These are phyloP conservation scores for Serendipita indica DNA, from an alignment of 768 basidiomycete genomes.

Conservation along the genomic window DNA sequence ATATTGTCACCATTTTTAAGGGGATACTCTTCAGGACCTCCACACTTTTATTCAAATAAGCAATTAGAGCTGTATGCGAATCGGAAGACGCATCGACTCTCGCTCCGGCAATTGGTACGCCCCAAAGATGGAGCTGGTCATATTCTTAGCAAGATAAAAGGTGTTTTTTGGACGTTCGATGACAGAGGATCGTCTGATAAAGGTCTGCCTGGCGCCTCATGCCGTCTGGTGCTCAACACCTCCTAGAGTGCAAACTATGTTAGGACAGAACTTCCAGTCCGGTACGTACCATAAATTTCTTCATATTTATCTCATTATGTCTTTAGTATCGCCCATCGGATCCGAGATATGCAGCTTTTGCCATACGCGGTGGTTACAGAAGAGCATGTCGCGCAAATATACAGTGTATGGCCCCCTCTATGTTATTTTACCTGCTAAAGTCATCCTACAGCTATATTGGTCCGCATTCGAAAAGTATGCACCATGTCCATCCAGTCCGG, in stretches of 20 bases:
- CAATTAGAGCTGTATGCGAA: slow-evolving; percentile 70
- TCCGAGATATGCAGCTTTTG: slow-evolving; percentile 73
- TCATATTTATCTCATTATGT: not conserved
- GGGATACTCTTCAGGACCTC: not conserved
- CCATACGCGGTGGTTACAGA: slow-evolving; percentile 81
- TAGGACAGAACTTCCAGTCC: slow-evolving; percentile 72
- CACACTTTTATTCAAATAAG: slow-evolving; percentile 60
- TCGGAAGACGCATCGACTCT: slow-evolving; percentile 53
- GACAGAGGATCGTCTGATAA: slow-evolving; percentile 62
- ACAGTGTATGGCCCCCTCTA: slow-evolving; percentile 29
- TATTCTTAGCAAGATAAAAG: slow-evolving; percentile 24
- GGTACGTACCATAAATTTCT: not conserved
- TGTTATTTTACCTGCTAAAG: not conserved
- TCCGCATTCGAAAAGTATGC: slow-evolving; percentile 68
- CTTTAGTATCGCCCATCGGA: slow-evolving; percentile 58
- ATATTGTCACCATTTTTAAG: too few relatives aligned
- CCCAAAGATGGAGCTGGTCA: not conserved
- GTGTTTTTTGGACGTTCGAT: slow-evolving; percentile 78
- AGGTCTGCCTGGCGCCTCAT: slow-evolving; percentile 28
- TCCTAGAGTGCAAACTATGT: slow-evolving; percentile 78
- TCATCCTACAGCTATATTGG: slow-evolving; percentile 56
- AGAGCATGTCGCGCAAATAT: slow-evolving; percentile 68
- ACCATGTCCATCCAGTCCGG: not conserved
- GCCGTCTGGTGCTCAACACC: not conserved
- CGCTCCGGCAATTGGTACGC: slow-evolving; percentile 62